Percentiles rank a stretch among this genome's conserved stretches.
Evolutionary conservation across 2,329 filamentous ascomycete genomes (phyloP).

Genomic region (Penicillium sp.): DNA sequence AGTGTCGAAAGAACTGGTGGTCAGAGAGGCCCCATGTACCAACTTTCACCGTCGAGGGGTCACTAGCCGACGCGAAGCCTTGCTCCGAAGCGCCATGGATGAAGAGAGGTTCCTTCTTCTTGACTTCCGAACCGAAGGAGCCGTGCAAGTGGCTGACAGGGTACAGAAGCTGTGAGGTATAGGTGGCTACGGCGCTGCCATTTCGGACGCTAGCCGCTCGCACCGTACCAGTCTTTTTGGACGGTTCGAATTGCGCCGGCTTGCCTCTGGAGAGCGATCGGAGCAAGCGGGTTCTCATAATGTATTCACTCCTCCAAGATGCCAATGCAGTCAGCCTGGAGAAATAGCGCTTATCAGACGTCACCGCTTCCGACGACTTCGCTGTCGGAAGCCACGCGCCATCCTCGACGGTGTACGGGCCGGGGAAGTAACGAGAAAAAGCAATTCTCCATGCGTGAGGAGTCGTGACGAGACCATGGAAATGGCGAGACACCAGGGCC

Average conservation of each 20-base stretch:
- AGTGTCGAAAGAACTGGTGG: constrained; percentile 63
- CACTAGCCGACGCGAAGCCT: constrained; percentile 69
- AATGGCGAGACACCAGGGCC: constrained; percentile 75
- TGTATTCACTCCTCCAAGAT: constrained; percentile 96
- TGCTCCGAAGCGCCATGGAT: constrained; percentile 75
- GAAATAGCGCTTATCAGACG: too few species aligned
- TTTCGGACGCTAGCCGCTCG: constrained; percentile 54
- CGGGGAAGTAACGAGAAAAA: constrained; percentile 83
- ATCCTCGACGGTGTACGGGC: constrained; percentile 51
- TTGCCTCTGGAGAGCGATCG: constrained; percentile 75
- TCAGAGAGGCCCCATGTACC: constrained; percentile 76
- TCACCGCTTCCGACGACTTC: too few species aligned
- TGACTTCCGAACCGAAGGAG: constrained; percentile 61
- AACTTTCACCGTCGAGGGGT: constrained; percentile 64
- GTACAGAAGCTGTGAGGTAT: constrained; percentile 72
- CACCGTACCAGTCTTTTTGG: constrained; percentile 46
- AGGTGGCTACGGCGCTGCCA: constrained; percentile 67
- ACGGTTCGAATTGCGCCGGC: constrained; percentile 49
- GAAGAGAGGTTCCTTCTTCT: constrained; percentile 66
- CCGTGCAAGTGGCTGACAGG: constrained; percentile 72
- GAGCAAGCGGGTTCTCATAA: constrained; percentile 73
- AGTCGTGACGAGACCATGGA: constrained; percentile 77
- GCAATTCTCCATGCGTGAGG: constrained; percentile 93
- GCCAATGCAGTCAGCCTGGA: constrained; percentile 71
- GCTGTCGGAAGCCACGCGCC: too few species aligned